Percentiles rank a stretch among this genome's conserved stretches.
These are phyloP conservation scores for Dovyalis caffra DNA, from an alignment of 345 rosid species.

Conservation along the genomic window DNA sequence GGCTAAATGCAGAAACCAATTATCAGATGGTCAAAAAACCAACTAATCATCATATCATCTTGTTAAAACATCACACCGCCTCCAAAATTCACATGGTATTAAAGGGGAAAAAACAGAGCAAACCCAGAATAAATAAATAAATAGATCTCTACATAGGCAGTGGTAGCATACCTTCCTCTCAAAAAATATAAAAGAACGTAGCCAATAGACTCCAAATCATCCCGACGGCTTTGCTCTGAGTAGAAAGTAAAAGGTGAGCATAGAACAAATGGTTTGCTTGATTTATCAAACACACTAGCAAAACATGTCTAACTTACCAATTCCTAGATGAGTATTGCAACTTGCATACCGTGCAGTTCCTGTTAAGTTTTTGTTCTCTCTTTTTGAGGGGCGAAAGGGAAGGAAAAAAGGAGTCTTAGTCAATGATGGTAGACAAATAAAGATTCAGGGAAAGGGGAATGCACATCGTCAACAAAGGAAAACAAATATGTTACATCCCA, in stretches of 20 bases:
- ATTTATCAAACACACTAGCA: neutral
- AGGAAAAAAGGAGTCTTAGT: neutral
- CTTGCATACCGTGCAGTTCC: slow-evolving; percentile 99
- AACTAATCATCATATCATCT: neutral
- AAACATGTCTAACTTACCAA: slow-evolving; percentile 48
- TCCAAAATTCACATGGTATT: neutral
- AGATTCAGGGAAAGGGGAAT: neutral
- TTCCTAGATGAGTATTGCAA: slow-evolving; percentile 97
- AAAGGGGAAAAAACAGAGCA: neutral
- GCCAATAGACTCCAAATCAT: slow-evolving; percentile 62
- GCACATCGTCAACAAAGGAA: neutral
- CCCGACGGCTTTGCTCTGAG: slow-evolving; percentile 54
- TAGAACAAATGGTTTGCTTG: neutral
- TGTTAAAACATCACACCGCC: neutral
- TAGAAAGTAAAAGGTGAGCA: neutral
- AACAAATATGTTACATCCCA: neutral
- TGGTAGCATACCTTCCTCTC: slow-evolving; percentile 74
- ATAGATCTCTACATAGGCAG: neutral
- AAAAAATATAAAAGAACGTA: slow-evolving; percentile 49
- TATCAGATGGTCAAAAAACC: neutral
- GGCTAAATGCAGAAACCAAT: slow-evolving; percentile 37
- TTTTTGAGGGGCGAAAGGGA: slow-evolving; percentile 13
- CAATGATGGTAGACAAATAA: neutral
- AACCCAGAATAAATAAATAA: too few species aligned
- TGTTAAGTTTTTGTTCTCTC: slow-evolving; percentile 94